Base-by-base conservation (phyloP, 768 basidiomycete species). In the Rubroboletus pulcherrimus region DNA sequence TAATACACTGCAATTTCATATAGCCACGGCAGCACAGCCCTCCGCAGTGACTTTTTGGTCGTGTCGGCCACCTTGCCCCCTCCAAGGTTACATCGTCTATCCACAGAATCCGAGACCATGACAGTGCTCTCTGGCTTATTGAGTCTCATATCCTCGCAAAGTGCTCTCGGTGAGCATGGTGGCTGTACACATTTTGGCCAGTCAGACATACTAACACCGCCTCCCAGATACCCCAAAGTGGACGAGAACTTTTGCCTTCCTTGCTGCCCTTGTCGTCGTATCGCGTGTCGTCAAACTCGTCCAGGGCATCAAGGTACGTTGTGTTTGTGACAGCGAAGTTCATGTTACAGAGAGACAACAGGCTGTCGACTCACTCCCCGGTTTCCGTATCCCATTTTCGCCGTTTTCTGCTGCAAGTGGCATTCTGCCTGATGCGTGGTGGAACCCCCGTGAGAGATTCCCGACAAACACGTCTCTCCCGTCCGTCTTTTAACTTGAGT, bases 231-330 rank as follows among this genome's bases (percentile, higher is more conserved):
- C 29, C 29, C 30, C 29, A 10, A 51, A 31, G 24, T 46, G 31
- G 42, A 33, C 24, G 2, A 37, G 14, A 17, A 24, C 12, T 17
- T 5, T 56, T 5, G 34, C 39, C 15, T 14, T 55, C 15, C 40
- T 64, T 9, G 43, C 49, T 40, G 49, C 50, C 7, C 21, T 55
- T 24, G 14, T 65, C 17, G 19, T 53, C 9, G 12, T 56, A 44
- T 65, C 63, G n/a, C 49, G 64, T 17, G 35, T 54, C 31, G 34
- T 58, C 14, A 64, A 64, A 45, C 45, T 65, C n/a, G 17, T 54
- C 11, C 35, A 53, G 19, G 63, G 54, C 21, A 43, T 64, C 29
- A 61, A 44, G 54, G 63, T 64, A 47, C 2, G 48, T 40, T 24
- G 21, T n/a, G 0, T 14, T 31, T 24, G 10, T 10, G 17, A 35